These are phyloP conservation scores for Echites panduratus DNA, from an alignment of 257 asterid genomes.

Conservation along the genomic window DNA sequence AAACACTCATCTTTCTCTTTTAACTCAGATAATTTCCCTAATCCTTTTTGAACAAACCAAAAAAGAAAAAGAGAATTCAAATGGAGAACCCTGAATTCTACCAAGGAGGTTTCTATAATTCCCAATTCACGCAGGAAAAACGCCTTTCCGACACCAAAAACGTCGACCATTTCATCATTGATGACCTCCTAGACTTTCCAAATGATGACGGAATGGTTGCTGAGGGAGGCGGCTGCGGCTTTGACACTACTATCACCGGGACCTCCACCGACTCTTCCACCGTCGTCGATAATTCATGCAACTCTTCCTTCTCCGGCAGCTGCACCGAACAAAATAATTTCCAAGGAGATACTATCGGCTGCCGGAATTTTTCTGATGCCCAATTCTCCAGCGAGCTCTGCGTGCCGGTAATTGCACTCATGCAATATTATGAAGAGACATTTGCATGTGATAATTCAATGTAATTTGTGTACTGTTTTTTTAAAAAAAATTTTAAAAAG, in stretches of 20 bases:
- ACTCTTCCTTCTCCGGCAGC: constrained; percentile 42
- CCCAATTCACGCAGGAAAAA: constrained; percentile 37
- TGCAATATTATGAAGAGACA: neutral
- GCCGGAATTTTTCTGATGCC: constrained; percentile 35
- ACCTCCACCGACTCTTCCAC: constrained; percentile 34
- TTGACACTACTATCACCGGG: constrained; percentile 24
- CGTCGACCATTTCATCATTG: constrained; percentile 57
- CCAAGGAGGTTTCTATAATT: constrained; percentile 30
- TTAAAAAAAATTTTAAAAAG: neutral
- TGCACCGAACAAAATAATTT: constrained; percentile 24
- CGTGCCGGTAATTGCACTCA: constrained; percentile 55
- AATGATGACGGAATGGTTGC: constrained; percentile 44
- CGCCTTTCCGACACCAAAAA: constrained; percentile 37
- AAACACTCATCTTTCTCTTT: constrained; percentile 14
- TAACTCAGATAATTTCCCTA: neutral
- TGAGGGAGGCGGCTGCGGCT: constrained; percentile 1
- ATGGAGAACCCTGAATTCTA: constrained; percentile 63
- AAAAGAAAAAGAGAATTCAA: neutral
- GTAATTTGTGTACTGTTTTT: neutral
- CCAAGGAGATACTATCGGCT: constrained; percentile 13
- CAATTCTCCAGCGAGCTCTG: constrained; percentile 62
- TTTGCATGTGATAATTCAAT: neutral
- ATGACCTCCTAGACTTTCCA: constrained; percentile 77
- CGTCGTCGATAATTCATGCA: constrained; percentile 40
- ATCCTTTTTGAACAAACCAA: neutral